Conservation (phyloP, 1,139 yeast species). For the Blastobotrys elegans region DNA sequence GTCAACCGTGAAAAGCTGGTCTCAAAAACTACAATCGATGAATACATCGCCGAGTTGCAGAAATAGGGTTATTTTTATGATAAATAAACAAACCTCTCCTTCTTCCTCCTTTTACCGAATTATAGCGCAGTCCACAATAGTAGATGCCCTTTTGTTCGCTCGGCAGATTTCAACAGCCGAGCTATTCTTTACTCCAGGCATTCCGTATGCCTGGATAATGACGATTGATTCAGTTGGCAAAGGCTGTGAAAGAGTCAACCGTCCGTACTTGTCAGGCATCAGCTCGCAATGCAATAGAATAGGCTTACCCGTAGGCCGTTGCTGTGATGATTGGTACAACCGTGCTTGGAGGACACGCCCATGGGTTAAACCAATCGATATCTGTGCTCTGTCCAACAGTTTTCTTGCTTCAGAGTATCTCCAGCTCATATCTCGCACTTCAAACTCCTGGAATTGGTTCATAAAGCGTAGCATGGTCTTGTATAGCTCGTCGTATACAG, state of each 20-base stretch:
- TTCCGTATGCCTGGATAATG: neutral
- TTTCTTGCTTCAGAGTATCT: neutral
- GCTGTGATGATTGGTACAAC: neutral
- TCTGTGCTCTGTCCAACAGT: neutral
- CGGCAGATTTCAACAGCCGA: neutral
- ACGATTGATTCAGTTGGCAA: neutral
- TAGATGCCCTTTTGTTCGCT: neutral
- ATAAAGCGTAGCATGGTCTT: neutral
- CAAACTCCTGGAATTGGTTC: neutral
- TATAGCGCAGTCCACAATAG: neutral
- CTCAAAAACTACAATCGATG: conserved; percentile 25
- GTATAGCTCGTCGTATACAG: neutral
- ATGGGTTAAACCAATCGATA: neutral
- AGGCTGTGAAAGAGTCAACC: neutral
- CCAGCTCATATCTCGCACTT: neutral
- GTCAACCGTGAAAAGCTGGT: conserved; percentile 20
- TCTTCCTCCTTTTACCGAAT: neutral
- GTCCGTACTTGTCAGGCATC: neutral
- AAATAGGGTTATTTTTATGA: neutral
- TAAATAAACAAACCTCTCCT: neutral
- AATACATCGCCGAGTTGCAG: conserved; percentile 25
- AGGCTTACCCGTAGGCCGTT: neutral
- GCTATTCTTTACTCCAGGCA: neutral
- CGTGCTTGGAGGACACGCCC: neutral
- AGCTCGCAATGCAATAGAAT: neutral